Conservation (phyloP, 305 asterid species). For the Fraxinus greggii region DNA sequence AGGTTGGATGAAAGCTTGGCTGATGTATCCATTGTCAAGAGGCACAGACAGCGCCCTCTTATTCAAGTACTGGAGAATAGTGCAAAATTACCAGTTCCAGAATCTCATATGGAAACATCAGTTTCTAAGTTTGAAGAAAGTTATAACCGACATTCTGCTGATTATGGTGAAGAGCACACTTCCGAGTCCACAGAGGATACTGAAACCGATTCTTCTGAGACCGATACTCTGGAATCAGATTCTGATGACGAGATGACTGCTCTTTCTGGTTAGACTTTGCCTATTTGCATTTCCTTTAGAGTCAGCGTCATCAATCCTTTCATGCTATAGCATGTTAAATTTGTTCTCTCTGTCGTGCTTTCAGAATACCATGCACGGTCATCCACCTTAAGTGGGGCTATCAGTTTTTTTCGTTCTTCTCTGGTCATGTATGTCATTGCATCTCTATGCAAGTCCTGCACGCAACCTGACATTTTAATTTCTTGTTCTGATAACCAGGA, state of each 20-base stretch:
- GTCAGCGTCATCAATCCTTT: not conserved
- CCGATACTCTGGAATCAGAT: conserved; percentile 78
- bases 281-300: not conserved
- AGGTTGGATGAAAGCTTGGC: conserved; percentile 25
- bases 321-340: not conserved
- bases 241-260: conserved; percentile 67
- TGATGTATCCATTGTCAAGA: conserved; percentile 38
- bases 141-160: conserved; percentile 38
- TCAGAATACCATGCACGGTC: not conserved
- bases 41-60: conserved; percentile 25
- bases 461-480: conserved; percentile 5
- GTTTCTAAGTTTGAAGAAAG: conserved; percentile 51
- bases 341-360: not conserved
- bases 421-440: not conserved
- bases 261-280: conserved; percentile 62
- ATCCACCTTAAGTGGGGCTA: not conserved
- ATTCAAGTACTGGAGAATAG: conserved; percentile 37
- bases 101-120: conserved; percentile 37
- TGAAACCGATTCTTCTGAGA: conserved; percentile 90
- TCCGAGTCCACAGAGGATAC: conserved; percentile 82
- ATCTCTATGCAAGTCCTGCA: conserved; percentile 5
- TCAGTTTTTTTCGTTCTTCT: not conserved
- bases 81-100: conserved; percentile 32
- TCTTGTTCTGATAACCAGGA: not conserved
- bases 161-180: conserved; percentile 52